Base-by-base conservation (phyloP, 2,329 filamentous ascomycete species). In the Aspergillus clavatus region DNA sequence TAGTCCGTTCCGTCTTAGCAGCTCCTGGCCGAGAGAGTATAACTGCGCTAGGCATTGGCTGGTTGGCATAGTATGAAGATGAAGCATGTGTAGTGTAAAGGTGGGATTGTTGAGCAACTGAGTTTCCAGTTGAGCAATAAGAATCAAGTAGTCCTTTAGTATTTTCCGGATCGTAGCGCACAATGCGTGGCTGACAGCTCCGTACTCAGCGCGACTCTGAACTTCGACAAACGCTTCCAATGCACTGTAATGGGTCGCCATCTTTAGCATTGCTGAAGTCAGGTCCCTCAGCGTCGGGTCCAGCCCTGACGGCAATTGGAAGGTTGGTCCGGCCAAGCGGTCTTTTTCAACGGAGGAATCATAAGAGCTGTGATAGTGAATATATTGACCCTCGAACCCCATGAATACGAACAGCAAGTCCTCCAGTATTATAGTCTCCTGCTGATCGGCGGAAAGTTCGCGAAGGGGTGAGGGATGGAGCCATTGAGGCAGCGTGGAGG, bases 321-420 rank as follows among this genome's bases (percentile, higher is more conserved):
- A 97, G 7, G 76, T 72, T 1, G 93, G 93, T 0, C 93, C 93
- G 5, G 84, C 79, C 40, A 98, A 74, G 11, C 90, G 83, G 60
- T 94, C 89, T 59, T 91, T 88, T 70, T 98, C 93, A 41, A 88
- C 82, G 3, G 78, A 73, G 0, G 90, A 89, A 56, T 95, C 84
- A 65, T 95, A 97, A 7, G 80, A 79, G 54, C 88, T 86, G 47
- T 79, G 80, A 63, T 89, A 97, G 44, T 88, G 86, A 50, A 98
- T 87, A 63, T 97, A 97, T 66, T 95, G 89, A n/a, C 93, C 93
- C 69, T 98, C 93, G 53, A 89, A 95, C 19, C 93, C 93, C 90
- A 98, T 96, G 58, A 97, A 94, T 4, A 95, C 89, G 62, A 91
- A 96, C 27, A 97, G 70, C 12, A 98, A 71, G 58, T 98, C 93